Conservation (phyloP, 2,329 filamentous ascomycete genomes). For the Claviceps africana region DNA sequence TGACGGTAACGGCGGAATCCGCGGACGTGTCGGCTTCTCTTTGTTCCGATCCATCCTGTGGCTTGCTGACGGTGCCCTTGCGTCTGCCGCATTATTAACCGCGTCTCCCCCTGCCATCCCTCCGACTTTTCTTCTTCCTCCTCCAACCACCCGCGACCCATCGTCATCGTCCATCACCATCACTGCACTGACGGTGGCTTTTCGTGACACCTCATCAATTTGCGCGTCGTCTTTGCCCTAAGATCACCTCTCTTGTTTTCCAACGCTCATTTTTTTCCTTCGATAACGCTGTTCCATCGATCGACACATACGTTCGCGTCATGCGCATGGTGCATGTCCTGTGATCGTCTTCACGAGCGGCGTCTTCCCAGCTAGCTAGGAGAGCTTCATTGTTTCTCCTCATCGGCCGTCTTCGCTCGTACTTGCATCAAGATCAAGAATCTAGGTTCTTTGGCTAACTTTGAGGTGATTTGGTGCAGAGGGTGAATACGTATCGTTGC, state of each 20-base stretch:
- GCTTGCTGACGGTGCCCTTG: not conserved
- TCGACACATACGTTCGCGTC: not conserved
- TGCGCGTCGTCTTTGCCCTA: not conserved
- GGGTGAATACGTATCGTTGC: conserved; percentile 15
- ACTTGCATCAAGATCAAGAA: conserved; percentile 10
- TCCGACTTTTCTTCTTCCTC: not conserved
- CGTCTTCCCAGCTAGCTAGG: not conserved
- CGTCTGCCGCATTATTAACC: conserved; percentile 1
- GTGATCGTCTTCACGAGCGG: not conserved
- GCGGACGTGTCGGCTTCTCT: not conserved
- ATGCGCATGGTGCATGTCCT: conserved; percentile 1
- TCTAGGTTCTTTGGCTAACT: conserved; percentile 13
- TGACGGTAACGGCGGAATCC: not conserved
- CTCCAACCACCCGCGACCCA: conserved; percentile 1
- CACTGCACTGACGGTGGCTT: not conserved
- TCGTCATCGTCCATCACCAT: not conserved
- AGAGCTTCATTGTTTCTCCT: conserved; percentile 4
- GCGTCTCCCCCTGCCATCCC: not conserved
- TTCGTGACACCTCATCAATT: not conserved
- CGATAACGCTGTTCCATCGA: not conserved
- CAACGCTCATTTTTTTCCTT: not conserved
- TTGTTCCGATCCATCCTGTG: not conserved
- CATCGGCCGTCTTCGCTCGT: conserved; percentile 9
- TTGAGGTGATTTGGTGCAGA: conserved; percentile 15
- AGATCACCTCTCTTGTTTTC: not conserved